phyloP scores from a whole-genome alignment of 2,329 filamentous ascomycete genomes.

The Furcasterigmium sp. region DNA sequence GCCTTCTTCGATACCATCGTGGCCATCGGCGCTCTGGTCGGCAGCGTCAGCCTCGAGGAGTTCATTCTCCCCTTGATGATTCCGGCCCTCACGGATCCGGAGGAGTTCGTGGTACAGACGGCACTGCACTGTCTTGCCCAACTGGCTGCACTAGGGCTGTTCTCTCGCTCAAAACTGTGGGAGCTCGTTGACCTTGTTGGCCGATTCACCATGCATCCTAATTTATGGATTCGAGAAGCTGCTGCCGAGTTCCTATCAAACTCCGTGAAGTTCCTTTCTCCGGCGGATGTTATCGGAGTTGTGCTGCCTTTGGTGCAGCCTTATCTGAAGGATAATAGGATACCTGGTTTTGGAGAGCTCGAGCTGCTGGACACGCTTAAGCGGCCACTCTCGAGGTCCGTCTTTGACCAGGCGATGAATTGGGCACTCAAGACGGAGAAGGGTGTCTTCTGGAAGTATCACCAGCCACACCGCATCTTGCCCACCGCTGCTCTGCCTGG shows the following conservation, averaged over 20 bases:
- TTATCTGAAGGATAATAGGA: constrained; percentile 70
- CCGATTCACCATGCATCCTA: constrained; percentile 89
- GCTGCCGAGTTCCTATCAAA: constrained; percentile 78
- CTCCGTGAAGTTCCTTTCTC: constrained; percentile 68
- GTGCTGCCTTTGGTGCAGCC: constrained; percentile 74
- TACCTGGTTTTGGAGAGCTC: constrained; percentile 63
- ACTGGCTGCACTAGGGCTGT: constrained; percentile 80
- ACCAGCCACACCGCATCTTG: constrained; percentile 58
- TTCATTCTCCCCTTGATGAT: constrained; percentile 96
- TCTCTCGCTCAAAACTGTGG: constrained; percentile 81
- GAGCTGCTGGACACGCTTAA: constrained; percentile 77
- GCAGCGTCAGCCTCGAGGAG: constrained; percentile 83
- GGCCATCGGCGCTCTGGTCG: constrained; percentile 85
- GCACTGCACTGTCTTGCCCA: constrained; percentile 83
- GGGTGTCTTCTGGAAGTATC: constrained; percentile 81
- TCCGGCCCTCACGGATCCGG: constrained; percentile 85
- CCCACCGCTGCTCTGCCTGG: constrained; percentile 61
- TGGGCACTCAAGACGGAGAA: constrained; percentile 82
- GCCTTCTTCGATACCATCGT: constrained; percentile 96
- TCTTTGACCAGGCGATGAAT: constrained; percentile 78
- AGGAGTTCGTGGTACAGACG: constrained; percentile 90
- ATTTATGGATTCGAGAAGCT: constrained; percentile 90
- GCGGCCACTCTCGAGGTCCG: constrained; percentile 69
- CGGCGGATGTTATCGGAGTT: constrained; percentile 79
- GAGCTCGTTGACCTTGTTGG: constrained; percentile 79